Base-by-base conservation (phyloP, 371 early-diverging fungal species). In the Nosema muscidifuracis region DNA sequence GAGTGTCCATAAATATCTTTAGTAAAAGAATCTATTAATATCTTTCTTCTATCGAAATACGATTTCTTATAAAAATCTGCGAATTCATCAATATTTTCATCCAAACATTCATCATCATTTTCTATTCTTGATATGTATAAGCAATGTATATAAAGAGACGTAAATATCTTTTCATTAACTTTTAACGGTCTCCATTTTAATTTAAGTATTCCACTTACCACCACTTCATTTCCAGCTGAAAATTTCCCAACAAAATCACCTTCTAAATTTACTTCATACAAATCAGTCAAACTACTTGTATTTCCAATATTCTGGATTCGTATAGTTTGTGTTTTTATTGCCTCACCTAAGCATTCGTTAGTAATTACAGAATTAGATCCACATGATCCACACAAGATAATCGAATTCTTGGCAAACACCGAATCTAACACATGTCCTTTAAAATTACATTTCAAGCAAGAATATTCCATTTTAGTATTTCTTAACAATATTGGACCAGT, bases 221-320 rank as follows among this genome's bases (percentile, higher is more conserved):
- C 16, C 18, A 82, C 20, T 30, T 77, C 65, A 42, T 80, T 75
- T 30, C 83, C 80, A 12, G 80, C 78, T 20, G 47, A 20, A 47
- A 75, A 82, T 13, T 65, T 75, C 9, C 79, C 75, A 53, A 77
- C 69, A 18, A 57, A 40, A 16, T 61, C 56, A 22, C 75, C 75
- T 50, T 77, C 78, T 30, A 82, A 38, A 53, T 61, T 47, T 0
- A 82, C 62, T 57, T 76, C 77, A 36, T 77, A 42, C 26, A 78
- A 79, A 31, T 78, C 75, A 3, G 79, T 64, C 51, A 80, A 65
- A 4, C 61, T 50, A 47, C 33, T 40, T 2, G 42, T 18, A 36
- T 73, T 80, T 18, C 76, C 68, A 43, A 80, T 77, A 56, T 80
- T 77, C 55, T 80, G 81, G 0, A 80, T 65, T 31, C 74, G 58